Evolutionary conservation across 441 rosid genomes (phyloP).

Genomic region (Biscutella laevigata): DNA sequence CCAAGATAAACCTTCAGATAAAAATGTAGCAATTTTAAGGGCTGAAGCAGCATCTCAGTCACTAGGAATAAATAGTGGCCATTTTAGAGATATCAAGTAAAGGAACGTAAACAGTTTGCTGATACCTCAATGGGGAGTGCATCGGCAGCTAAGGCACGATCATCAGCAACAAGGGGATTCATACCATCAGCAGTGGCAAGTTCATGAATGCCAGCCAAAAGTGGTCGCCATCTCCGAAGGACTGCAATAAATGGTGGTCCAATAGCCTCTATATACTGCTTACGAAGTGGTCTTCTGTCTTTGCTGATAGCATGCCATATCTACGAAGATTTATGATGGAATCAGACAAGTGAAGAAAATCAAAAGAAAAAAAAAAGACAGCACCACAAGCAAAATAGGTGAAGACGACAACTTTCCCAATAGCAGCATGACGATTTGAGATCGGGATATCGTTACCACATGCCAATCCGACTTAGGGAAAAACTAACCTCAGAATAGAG

Average conservation of each 20-base stretch:
- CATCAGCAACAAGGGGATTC: conserved; percentile 94
- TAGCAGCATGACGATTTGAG: conserved; percentile 21
- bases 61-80: conserved; percentile 15
- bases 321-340: conserved; percentile 36
- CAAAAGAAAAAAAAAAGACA: conserved; percentile 10
- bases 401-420: conserved; percentile 13
- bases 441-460: conserved; percentile 13
- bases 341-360: conserved; percentile 23
- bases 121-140: conserved; percentile 84
- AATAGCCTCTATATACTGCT: conserved; percentile 87
- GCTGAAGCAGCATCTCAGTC: conserved; percentile 12
- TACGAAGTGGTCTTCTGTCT: conserved; percentile 80
- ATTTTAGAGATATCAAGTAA: conserved; percentile 11
- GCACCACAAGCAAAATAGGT: conserved; percentile 14
- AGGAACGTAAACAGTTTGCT: conserved; percentile 18
- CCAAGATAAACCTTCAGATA: neutral
- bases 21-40: neutral
- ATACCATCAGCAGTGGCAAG: conserved; percentile 95
- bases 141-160: conserved; percentile 95
- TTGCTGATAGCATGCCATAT: conserved; percentile 94
- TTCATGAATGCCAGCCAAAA: conserved; percentile 96
- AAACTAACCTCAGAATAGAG: conserved; percentile 97
- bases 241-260: conserved; percentile 97
- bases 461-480: conserved; percentile 20
- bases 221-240: conserved; percentile 97